phyloP scores from a whole-genome alignment of 768 basidiomycete species.

The Pleurotus citrinopileatus region DNA sequence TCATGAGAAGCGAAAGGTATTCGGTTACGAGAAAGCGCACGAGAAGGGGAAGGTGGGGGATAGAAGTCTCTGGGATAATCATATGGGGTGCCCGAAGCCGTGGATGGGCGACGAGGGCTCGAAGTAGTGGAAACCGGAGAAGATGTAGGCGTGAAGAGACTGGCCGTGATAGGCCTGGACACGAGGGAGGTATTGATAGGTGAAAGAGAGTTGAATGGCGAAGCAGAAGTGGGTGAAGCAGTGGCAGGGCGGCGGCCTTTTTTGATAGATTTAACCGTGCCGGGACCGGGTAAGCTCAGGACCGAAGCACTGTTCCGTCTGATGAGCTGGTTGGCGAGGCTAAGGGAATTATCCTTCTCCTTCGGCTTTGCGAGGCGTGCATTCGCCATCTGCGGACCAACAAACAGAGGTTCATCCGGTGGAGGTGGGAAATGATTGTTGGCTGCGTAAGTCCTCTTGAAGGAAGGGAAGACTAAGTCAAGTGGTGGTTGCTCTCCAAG shows the following conservation, averaged over 20 bases:
- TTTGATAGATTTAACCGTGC: neutral
- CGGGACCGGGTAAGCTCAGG: slow-evolving; percentile 2
- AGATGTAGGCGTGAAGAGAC: neutral
- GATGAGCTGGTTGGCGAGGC: neutral
- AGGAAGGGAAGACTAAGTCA: slow-evolving; percentile 5
- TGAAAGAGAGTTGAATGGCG: neutral
- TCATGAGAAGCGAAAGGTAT: slow-evolving; percentile 3
- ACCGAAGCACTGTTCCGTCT: slow-evolving; percentile 1
- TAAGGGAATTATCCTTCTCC: neutral
- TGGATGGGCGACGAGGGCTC: neutral
- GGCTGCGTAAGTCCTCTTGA: slow-evolving; percentile 4
- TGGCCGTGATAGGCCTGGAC: neutral
- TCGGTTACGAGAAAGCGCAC: neutral
- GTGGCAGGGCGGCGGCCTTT: neutral
- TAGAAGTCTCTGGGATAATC: neutral
- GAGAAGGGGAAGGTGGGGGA: neutral
- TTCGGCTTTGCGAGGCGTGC: neutral
- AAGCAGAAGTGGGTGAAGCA: neutral
- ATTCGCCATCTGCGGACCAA: neutral
- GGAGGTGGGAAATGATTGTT: neutral
- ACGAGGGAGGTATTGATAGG: neutral
- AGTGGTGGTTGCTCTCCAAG: slow-evolving; percentile 5
- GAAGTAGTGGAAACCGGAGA: slow-evolving; percentile 3
- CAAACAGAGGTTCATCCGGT: neutral
- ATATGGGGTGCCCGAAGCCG: neutral